Evolutionary conservation across 495 filamentous ascomycete species (phyloP).

Genomic region (Friedmanniomyces simplex): DNA sequence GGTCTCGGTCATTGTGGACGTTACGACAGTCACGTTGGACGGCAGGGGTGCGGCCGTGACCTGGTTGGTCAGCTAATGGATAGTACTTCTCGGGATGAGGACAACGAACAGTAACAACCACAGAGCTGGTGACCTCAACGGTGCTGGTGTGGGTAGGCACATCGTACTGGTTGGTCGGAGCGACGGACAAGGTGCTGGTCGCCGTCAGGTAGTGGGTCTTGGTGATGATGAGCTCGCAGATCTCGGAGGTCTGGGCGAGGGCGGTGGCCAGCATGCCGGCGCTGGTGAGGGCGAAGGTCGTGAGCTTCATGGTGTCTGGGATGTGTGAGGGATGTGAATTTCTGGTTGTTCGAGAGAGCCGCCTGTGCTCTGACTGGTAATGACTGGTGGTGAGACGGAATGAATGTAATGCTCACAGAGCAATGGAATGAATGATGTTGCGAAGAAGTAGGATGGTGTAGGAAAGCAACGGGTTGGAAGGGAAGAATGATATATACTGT

Average conservation of each 20-base stretch:
- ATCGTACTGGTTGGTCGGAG: neutral
- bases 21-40: neutral
- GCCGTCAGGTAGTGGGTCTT: neutral
- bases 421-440: neutral
- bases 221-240: constrained; percentile 11
- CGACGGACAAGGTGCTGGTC: constrained; percentile 1
- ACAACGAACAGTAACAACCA: constrained; percentile 6
- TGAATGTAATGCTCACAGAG: constrained; percentile 6
- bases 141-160: constrained; percentile 5
- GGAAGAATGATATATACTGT: neutral
- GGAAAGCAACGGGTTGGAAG: neutral
- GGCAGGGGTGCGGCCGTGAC: constrained; percentile 3
- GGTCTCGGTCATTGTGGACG: neutral
- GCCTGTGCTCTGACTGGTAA: neutral
- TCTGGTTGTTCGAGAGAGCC: neutral
- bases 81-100: no score
- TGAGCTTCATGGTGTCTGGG: constrained; percentile 2
- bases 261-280: neutral
- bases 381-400: neutral
- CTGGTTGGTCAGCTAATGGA: neutral
- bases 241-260: neutral
- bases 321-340: neutral
- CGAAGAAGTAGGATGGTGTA: neutral
- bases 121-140: constrained; percentile 9
- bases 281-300: neutral